Evolutionary conservation across 192 early-diverging fungal genomes (phyloP), one percentile per base, ranked within the genome.

Genomic region (Backusella morwellensis): DNA sequence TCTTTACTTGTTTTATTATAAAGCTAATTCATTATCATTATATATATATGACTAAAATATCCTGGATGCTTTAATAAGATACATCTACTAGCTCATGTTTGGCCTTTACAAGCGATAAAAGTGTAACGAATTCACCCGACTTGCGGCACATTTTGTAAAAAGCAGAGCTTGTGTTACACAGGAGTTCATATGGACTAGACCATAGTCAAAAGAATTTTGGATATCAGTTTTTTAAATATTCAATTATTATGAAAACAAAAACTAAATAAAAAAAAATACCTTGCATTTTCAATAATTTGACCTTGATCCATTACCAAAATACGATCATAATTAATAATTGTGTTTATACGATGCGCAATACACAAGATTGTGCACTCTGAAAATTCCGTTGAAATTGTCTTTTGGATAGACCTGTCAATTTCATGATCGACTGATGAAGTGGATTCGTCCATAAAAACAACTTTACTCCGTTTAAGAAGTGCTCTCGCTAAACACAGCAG

Each of bases 251-350:
- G 1, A 54, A 56, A 56, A 9, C 11, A 17, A 63, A 63, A 63
- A 63, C 11, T 40, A 40, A 40, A 40, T 40, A 40, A 40, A 12
- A 1, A 12, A 1, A 63, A 21, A 44, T 80, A 84, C 72, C 90
- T 89, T 42, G 91, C 96, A 84, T 90, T 94, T 82, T 97, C 96
- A 26, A 88, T 86, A 0, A 96, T 84, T 21, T 80, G 67, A 6
- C 96, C 96, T 50, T 91, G 85, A 67, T 95, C 93, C 82, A 96
- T 81, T 6, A 95, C 93, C 11, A 94, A 72, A 4, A 95, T 90
- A 67, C 92, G 89, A 73, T 95, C 92, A 77, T 88, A 92, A 69
- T 93, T 89, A 84, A 87, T 36, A 26, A 92, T 80, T 9, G 87
- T 79, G 12, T 54, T n/a, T 54, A 91, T 76, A 2, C 90, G 85